Evolutionary conservation across 148 eudicot species (phyloP).

Genomic region (Heliosperma pusillum): DNA sequence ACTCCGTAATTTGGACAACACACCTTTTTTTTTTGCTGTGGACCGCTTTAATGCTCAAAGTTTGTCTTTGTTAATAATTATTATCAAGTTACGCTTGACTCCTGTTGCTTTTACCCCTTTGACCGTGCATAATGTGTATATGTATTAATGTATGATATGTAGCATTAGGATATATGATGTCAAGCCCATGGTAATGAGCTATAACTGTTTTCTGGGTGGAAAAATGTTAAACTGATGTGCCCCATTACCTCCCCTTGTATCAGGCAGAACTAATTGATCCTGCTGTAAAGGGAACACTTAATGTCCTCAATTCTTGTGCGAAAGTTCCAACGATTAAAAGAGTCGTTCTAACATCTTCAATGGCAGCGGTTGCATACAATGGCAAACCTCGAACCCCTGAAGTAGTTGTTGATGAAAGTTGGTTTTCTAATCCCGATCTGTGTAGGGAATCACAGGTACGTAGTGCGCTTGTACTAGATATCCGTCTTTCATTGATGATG

Average conservation of each 20-base stretch:
- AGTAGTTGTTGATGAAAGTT: constrained; percentile 48
- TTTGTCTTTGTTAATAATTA: not conserved
- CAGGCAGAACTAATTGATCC: constrained; percentile 55
- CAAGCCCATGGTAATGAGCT: not conserved
- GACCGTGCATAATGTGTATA: not conserved
- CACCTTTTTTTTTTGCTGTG: not conserved
- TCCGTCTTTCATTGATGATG: not conserved
- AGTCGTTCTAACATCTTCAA: constrained; percentile 55
- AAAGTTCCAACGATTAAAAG: constrained; percentile 42
- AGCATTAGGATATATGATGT: not conserved
- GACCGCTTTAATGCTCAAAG: not conserved
- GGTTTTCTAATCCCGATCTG: constrained; percentile 38
- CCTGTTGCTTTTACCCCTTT: not conserved
- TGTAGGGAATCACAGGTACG: constrained; percentile 42
- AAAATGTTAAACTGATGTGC: not conserved
- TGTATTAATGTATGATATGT: not conserved
- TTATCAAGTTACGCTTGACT: not conserved
- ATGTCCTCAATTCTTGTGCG: constrained; percentile 49
- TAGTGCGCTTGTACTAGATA: constrained; percentile 6
- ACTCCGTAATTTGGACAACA: not conserved
- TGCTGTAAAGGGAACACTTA: constrained; percentile 57
- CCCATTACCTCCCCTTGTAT: not conserved
- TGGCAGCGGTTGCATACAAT: constrained; percentile 41
- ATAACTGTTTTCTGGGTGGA: not conserved
- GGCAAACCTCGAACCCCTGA: constrained; percentile 35